phyloP scores from a whole-genome alignment of 2,329 filamentous ascomycete genomes.

The Cercospora sp. region DNA sequence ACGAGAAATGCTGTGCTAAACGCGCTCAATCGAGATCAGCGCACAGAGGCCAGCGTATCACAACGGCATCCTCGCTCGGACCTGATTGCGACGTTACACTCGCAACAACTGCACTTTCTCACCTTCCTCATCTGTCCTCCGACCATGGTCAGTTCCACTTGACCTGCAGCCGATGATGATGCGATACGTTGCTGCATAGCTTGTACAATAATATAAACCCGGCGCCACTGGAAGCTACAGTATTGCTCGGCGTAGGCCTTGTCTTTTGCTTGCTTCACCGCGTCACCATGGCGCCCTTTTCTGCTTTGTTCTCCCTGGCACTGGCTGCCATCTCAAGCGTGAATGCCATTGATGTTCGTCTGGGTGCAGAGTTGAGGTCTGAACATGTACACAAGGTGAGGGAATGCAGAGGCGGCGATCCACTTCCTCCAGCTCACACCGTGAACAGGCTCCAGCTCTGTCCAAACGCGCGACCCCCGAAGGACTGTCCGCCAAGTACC shows the following conservation, averaged over 20 bases:
- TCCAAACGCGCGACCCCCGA: slow-evolving; percentile 33
- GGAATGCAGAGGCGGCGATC: background rate
- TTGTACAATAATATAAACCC: background rate
- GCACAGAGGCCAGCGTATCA: background rate
- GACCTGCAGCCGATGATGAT: background rate
- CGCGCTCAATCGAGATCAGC: background rate
- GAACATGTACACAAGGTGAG: slow-evolving; percentile 9
- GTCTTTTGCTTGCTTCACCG: background rate
- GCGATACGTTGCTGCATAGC: background rate
- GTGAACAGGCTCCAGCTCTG: slow-evolving; percentile 13
- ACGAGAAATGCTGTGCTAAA: background rate
- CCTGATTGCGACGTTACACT: background rate
- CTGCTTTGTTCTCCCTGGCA: slow-evolving; percentile 6
- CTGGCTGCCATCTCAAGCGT: slow-evolving; percentile 9
- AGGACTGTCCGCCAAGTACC: slow-evolving; percentile 44
- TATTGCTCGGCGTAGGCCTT: background rate
- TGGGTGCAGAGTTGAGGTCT: slow-evolving; percentile 8
- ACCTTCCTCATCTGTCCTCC: background rate
- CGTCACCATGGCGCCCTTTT: slow-evolving; percentile 5
- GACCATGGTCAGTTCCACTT: slow-evolving; percentile 2
- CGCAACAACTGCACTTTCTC: background rate
- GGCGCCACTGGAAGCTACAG: background rate
- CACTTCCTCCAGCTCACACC: background rate
- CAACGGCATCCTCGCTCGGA: background rate
- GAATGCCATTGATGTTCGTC: slow-evolving; percentile 12